These are phyloP conservation scores for Termitomyces titanicus DNA, from an alignment of 768 basidiomycete genomes.

Conservation along the genomic window DNA sequence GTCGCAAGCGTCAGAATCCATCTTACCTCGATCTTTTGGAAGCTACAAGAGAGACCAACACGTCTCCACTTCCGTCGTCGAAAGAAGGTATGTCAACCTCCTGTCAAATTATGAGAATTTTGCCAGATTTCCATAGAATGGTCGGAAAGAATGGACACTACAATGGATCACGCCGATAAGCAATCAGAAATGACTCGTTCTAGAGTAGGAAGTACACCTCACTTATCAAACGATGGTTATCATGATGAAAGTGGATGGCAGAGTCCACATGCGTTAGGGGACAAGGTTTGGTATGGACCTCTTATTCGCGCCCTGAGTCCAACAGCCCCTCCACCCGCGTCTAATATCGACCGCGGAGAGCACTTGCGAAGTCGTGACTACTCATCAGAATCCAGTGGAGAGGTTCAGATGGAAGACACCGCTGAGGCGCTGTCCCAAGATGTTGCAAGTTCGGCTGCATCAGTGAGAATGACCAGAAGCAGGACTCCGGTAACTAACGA, in stretches of 20 bases:
- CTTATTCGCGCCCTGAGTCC: neutral
- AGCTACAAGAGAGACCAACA: neutral
- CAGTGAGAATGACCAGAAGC: neutral
- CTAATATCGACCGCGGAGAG: neutral
- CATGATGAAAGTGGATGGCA: neutral
- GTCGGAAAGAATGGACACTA: neutral
- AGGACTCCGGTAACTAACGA: neutral
- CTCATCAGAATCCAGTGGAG: neutral
- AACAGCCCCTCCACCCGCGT: neutral
- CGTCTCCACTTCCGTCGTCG: neutral
- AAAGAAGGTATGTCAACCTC: slow-evolving; percentile 1
- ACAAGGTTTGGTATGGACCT: neutral
- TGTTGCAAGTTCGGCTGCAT: neutral
- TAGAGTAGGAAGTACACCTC: neutral
- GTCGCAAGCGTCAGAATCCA: neutral
- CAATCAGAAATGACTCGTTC: slow-evolving; percentile 4
- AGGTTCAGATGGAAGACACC: neutral
- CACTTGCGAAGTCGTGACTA: neutral
- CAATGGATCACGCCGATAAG: slow-evolving; percentile 7
- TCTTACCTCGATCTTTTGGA: neutral
- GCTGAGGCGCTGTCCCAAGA: neutral
- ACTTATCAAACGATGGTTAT: neutral
- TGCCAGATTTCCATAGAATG: slow-evolving; percentile 1
- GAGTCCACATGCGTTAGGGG: neutral
- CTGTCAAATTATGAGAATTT: neutral